These are phyloP conservation scores for Pholiota microspora DNA, from an alignment of 768 basidiomycete genomes.

Conservation along the genomic window DNA sequence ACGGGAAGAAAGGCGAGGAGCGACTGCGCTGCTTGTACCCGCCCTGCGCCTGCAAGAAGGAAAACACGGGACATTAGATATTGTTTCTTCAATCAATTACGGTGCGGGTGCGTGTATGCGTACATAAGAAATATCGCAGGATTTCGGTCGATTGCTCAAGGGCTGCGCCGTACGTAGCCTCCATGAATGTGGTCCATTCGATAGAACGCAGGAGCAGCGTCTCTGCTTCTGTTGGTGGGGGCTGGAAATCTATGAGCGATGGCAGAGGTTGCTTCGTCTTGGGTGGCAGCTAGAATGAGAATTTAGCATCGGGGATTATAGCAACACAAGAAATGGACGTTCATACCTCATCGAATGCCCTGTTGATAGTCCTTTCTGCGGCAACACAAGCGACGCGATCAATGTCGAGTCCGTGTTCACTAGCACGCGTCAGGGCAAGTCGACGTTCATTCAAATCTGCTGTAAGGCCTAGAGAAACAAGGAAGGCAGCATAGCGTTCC, in stretches of 20 bases:
- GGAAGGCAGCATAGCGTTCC: slow-evolving; percentile 88
- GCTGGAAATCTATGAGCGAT: slow-evolving; percentile 16
- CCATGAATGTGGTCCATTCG: slow-evolving; percentile 88
- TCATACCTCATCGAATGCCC: slow-evolving; percentile 56
- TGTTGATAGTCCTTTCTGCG: slow-evolving; percentile 75
- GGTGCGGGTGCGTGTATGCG: slow-evolving; percentile 17
- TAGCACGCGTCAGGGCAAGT: slow-evolving; percentile 69
- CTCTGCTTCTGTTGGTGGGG: slow-evolving; percentile 56
- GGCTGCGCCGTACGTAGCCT: slow-evolving; percentile 72
- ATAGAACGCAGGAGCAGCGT: slow-evolving; percentile 76
- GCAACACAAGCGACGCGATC: slow-evolving; percentile 76
- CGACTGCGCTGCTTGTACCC: slow-evolving; percentile 63
- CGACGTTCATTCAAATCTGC: slow-evolving; percentile 64
- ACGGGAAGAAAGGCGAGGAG: slow-evolving; percentile 60
- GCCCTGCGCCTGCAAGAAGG: slow-evolving; percentile 57
- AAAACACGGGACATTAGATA: not conserved
- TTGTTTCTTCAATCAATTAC: not conserved
- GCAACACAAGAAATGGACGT: not conserved
- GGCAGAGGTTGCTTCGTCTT: slow-evolving; percentile 45
- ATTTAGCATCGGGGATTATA: slow-evolving; percentile 2
- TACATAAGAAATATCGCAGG: slow-evolving; percentile 87
- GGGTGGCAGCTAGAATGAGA: slow-evolving; percentile 1
- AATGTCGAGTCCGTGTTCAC: slow-evolving; percentile 83
- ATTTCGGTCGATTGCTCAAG: slow-evolving; percentile 87
- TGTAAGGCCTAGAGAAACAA: slow-evolving; percentile 70